These are phyloP conservation scores for Lactifluus piperatus DNA, from an alignment of 768 basidiomycete species.

Conservation along the genomic window DNA sequence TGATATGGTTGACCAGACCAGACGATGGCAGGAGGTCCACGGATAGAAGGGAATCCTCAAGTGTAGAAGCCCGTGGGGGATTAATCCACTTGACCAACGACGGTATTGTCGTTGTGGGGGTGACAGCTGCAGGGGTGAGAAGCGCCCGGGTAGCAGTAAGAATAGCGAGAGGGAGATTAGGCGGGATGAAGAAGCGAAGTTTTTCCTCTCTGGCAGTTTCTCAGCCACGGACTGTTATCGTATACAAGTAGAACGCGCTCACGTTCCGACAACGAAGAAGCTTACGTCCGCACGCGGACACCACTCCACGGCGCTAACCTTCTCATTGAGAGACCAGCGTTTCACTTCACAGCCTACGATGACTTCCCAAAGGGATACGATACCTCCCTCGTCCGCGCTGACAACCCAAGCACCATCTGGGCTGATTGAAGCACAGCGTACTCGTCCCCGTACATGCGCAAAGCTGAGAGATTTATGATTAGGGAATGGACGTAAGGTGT, in stretches of 20 bases:
- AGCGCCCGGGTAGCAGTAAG: constrained; percentile 51
- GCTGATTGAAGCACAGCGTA: constrained; percentile 69
- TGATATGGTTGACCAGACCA: constrained; percentile 67
- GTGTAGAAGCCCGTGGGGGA: constrained; percentile 35
- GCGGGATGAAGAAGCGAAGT: constrained; percentile 73
- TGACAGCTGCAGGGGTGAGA: constrained; percentile 56
- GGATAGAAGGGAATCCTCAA: constrained; percentile 47
- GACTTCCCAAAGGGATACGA: constrained; percentile 86
- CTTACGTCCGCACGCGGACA: constrained; percentile 78
- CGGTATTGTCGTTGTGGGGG: constrained; percentile 43
- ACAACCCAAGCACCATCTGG: constrained; percentile 88
- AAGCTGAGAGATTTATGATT: constrained; percentile 70
- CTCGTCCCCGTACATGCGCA: constrained; percentile 55
- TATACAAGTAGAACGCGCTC: constrained; percentile 29
- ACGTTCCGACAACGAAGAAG: constrained; percentile 77
- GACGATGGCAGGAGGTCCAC: constrained; percentile 55
- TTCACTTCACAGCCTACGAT: constrained; percentile 83
- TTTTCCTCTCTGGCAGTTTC: constrained; percentile 56
- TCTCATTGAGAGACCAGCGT: constrained; percentile 73
- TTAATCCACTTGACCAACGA: constrained; percentile 68
- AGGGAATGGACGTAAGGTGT: constrained; percentile 89
- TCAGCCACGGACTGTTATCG: not conserved
- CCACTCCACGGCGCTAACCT: constrained; percentile 86
- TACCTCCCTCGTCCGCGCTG: constrained; percentile 85
- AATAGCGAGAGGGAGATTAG: constrained; percentile 56